Percentiles rank a stretch among this genome's conserved stretches.
These are phyloP conservation scores for Dentiscutata heterogama DNA, from an alignment of 371 early-diverging fungal genomes.

Conservation along the genomic window DNA sequence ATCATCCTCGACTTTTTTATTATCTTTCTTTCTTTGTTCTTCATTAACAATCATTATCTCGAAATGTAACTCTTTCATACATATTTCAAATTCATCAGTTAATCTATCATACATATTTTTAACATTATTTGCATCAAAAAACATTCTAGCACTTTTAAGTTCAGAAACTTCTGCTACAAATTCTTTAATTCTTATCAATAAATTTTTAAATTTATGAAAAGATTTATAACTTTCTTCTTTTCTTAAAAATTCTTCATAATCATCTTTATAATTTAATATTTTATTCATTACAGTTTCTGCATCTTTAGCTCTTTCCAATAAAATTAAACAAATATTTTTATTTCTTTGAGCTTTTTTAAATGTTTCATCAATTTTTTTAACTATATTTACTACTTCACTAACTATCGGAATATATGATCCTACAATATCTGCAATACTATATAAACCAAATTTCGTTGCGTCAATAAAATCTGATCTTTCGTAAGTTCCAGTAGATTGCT, in stretches of 20 bases:
- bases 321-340: constrained; percentile 27
- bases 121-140: constrained; percentile 17
- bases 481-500: too few relatives aligned
- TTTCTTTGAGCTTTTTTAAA: constrained; percentile 40
- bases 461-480: too few relatives aligned
- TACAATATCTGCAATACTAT: neutral
- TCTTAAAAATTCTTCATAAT: constrained; percentile 26
- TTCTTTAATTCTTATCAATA: constrained; percentile 31
- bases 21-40: constrained; percentile 22
- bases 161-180: constrained; percentile 32
- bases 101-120: constrained; percentile 10
- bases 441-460: too few relatives aligned
- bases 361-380: neutral
- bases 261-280: constrained; percentile 9
- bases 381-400: neutral
- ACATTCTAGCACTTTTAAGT: constrained; percentile 35
- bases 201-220: constrained; percentile 20
- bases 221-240: constrained; percentile 28
- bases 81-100: constrained; percentile 14
- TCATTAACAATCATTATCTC: constrained; percentile 1
- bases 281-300: constrained; percentile 27
- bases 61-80: constrained; percentile 2
- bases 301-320: constrained; percentile 16
- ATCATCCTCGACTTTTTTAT: constrained; percentile 32
- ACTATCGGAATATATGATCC: constrained; percentile 33